phyloP scores from a whole-genome alignment of 2,329 filamentous ascomycete species.

The Neofusicoccum umdonicola region DNA sequence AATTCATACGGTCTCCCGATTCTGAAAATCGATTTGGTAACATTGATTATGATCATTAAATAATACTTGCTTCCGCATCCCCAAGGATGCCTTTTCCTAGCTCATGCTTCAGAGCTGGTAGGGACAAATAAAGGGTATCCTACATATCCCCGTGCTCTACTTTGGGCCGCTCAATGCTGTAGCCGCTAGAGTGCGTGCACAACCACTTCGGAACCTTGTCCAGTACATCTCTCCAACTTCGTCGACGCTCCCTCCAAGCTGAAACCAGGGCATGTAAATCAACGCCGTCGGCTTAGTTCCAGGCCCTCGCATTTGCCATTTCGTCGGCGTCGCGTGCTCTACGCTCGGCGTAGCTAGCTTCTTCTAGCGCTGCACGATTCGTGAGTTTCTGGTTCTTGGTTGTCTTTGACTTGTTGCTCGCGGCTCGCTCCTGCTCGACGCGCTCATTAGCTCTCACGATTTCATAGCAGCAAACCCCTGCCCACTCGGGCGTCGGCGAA shows the following conservation, averaged over 20 bases:
- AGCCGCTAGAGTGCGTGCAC: too few species aligned
- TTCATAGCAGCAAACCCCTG: too few species aligned
- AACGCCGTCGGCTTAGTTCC: slow-evolving; percentile 44
- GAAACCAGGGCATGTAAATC: too few species aligned
- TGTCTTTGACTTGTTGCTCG: background rate
- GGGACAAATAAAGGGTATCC: background rate
- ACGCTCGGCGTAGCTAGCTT: slow-evolving; percentile 65
- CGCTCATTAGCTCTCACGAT: background rate
- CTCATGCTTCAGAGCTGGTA: too few species aligned
- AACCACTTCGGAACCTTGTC: too few species aligned
- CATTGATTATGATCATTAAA: background rate
- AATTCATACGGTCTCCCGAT: background rate
- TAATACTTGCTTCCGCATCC: too few species aligned
- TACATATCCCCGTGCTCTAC: background rate
- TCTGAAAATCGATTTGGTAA: background rate
- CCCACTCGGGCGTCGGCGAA: too few species aligned
- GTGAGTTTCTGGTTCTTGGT: slow-evolving; percentile 71
- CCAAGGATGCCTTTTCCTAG: too few species aligned
- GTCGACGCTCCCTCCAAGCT: too few species aligned
- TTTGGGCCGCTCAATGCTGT: background rate
- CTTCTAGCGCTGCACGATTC: slow-evolving; percentile 63
- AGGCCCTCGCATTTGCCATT: slow-evolving; percentile 55
- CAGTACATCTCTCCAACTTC: too few species aligned
- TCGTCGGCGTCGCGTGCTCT: slow-evolving; percentile 67
- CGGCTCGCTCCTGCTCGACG: slow-evolving; percentile 4